Percentiles rank a stretch among this genome's conserved stretches.
phyloP scores from a whole-genome alignment of 2,329 filamentous ascomycete species.

The Paraphoma sp. region DNA sequence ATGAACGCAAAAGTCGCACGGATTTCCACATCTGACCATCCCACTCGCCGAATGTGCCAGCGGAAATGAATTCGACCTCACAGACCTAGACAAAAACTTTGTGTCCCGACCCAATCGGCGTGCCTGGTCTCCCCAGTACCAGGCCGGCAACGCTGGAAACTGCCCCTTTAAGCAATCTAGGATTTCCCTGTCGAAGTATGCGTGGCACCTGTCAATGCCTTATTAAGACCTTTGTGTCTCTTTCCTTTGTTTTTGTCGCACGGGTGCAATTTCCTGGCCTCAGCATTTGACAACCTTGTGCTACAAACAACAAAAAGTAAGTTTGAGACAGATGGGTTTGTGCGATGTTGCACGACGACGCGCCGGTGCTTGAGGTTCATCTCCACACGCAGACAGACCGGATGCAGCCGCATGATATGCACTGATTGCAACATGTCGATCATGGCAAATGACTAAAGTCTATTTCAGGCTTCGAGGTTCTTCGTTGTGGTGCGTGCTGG shows the following conservation, averaged over 20 bases:
- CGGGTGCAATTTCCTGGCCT: background rate
- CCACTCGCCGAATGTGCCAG: background rate
- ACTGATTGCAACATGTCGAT: background rate
- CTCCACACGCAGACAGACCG: background rate
- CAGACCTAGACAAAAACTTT: background rate
- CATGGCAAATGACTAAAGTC: background rate
- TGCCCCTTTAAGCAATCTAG: slow-evolving; percentile 28
- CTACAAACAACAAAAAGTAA: slow-evolving; percentile 1
- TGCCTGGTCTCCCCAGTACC: slow-evolving; percentile 3
- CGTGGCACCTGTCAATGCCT: slow-evolving; percentile 30
- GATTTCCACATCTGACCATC: background rate
- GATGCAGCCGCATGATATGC: background rate
- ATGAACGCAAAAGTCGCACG: background rate
- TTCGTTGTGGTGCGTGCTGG: background rate
- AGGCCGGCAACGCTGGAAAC: slow-evolving; percentile 4
- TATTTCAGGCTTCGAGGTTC: background rate
- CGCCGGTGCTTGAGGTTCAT: background rate
- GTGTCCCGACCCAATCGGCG: background rate
- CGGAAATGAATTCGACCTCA: background rate
- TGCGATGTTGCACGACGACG: background rate
- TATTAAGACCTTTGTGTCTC: background rate
- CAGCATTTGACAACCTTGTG: background rate
- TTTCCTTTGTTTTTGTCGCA: background rate
- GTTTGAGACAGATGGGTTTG: background rate
- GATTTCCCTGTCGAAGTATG: slow-evolving; percentile 17